Evolutionary conservation across 164 flowering plant species (phyloP), one percentile per base, ranked within the genome.

Genomic region (Vitis rotundifolia): DNA sequence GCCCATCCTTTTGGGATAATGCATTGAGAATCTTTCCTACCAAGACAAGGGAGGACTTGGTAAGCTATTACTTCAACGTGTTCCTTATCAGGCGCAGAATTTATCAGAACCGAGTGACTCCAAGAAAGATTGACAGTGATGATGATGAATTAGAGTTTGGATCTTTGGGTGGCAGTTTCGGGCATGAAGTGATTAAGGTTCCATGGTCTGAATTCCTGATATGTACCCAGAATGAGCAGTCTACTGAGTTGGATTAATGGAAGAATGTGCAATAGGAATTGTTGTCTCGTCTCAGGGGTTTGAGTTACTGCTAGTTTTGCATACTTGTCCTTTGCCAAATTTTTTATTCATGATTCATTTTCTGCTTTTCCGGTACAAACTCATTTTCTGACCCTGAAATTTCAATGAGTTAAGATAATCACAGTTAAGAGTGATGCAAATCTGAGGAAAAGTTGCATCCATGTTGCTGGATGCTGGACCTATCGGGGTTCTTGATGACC

Each of bases 41-140:
- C 53, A 81, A 73, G 70, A 75, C 67, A 4, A 75, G 79, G 68
- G 44, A 60, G 61, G 55, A 68, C 49, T 26, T 81, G 72, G 77
- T 83, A 12, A 78, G 79, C 68, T 83, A 83, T 37, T 83, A 76
- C 75, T 83, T 78, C 77, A 79, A 83, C 48, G 86, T 81, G 15
- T 77, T 72, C 69, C 64, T 76, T 55, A 15, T 81, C 50, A 71
- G 60, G 51, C 77, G 76, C 1, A 72, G 86, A 73, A 71, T 79
- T n/a, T 78, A 80, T 70, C 86, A 83, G 68, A 83, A 83, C 49
- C 80, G 79, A 8, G 76, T 73, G 50, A 81, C 79, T 58, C 84
- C 82, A 9, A 65, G 55, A 26, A 14, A 62, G 2, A 73, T 81
- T 22, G 83, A 81, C 61, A 83, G 86, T 57, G 86, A 83, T 70